Base-by-base conservation (phyloP, 805 yeast species). In the Spathaspora passalidarum region DNA sequence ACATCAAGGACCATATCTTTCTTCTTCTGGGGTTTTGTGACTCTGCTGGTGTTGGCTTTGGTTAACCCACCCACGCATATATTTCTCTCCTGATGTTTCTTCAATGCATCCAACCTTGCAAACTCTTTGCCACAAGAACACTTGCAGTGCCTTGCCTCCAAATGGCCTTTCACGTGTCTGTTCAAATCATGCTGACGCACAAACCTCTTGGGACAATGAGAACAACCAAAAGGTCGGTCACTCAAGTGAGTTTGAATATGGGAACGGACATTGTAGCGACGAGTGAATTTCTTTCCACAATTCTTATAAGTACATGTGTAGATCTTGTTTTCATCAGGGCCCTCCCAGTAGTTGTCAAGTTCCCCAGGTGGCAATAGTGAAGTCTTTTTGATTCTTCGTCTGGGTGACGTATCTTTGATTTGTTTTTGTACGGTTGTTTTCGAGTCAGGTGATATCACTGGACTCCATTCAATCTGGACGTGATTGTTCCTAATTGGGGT, bases 51-150 rank as follows among this genome's bases (percentile, higher is more conserved):
- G 7, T 32, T 36, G 10, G 17, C 21, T 21, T 10, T 36, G 11
- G 40, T 26, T 8, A 35, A 62, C 2, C 92, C 96, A 17, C 96
- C 96, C n/a, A 67, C 56, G 59, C 97, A 91, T 34, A 89, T 88
- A 68, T 82, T 81, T 53, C 96, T 76, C 39, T 80, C 72, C 52
- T 88, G 73, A 60, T 92, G 99, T 50, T 92, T 78, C 54, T 80
- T 81, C 62, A 91, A 69, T 0, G 97, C 96, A 69, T 94, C 97
- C 44, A 86, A 84, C 48, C 98, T 76, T 1, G 92, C 83, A 68
- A 94, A 94, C 50, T 83, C 84, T 66, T 91, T 92, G n/a, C 97
- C 97, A 69, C 99, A 95, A 0, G 86, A 86, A 66, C 99, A 94
- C 21, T 71, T 71, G 45, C 72, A 68, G 54, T 78, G 84, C 21